phyloP scores from a whole-genome alignment of 2,329 filamentous ascomycete species.

The Fusarium palustre region DNA sequence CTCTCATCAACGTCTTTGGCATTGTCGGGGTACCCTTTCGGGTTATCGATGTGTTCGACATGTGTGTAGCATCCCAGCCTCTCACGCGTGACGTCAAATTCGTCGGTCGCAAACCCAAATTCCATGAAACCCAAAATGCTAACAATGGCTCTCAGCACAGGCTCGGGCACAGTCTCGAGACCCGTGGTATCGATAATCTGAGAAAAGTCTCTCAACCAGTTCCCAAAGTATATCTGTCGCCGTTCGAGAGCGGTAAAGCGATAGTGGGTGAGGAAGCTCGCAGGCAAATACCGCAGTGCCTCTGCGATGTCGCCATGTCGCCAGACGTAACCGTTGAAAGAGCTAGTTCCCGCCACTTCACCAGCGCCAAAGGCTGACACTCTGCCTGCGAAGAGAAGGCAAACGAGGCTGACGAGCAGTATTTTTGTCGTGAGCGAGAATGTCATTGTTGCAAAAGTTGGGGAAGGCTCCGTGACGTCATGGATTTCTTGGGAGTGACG shows the following conservation, averaged over 20 bases:
- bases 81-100: constrained; percentile 83
- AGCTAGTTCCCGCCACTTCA: constrained; percentile 52
- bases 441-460: constrained; percentile 26
- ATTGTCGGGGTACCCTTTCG: constrained; percentile 79
- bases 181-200: constrained; percentile 76
- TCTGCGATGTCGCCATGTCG: constrained; percentile 56
- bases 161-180: constrained; percentile 48
- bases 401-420: constrained; percentile 36
- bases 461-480: constrained; percentile 27
- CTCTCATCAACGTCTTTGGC: constrained; percentile 78
- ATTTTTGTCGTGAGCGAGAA: constrained; percentile 30
- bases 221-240: constrained; percentile 54
- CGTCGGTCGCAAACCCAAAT: constrained; percentile 76
- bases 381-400: constrained; percentile 47
- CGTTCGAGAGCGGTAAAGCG: constrained; percentile 55
- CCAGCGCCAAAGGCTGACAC: constrained; percentile 55
- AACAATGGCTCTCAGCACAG: constrained; percentile 47
- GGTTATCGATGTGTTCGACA: constrained; percentile 78
- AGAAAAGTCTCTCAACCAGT: constrained; percentile 76
- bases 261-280: constrained; percentile 53
- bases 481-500: background rate
- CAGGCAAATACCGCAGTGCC: constrained; percentile 53
- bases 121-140: constrained; percentile 49
- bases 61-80: constrained; percentile 81
- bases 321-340: constrained; percentile 57